A percentile compares a stretch with the other conserved stretches of the same genome.
These are phyloP conservation scores for Stagonosporopsis cucurbitacearum DNA, from an alignment of 2,329 filamentous ascomycete species.

Conservation along the genomic window DNA sequence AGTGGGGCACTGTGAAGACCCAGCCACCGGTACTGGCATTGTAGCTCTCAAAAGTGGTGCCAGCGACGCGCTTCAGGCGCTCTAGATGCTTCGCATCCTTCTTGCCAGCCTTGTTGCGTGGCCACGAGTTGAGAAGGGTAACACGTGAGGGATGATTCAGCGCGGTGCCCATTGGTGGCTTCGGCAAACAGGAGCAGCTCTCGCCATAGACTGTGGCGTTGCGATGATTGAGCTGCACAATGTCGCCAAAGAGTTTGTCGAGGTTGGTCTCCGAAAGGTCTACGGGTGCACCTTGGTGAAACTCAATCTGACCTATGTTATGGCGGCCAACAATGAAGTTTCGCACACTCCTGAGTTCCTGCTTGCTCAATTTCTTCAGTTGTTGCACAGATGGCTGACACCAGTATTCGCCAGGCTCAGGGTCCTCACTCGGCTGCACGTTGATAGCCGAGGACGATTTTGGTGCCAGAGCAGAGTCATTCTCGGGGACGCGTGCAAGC, in stretches of 20 bases:
- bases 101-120: constrained; percentile 72
- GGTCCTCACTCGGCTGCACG: constrained; percentile 50
- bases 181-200: constrained; percentile 58
- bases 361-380: constrained; percentile 78
- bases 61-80: constrained; percentile 76
- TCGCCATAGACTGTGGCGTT: constrained; percentile 85
- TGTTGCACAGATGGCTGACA: constrained; percentile 78
- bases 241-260: constrained; percentile 77
- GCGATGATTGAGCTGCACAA: constrained; percentile 78
- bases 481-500: constrained; percentile 79
- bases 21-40: constrained; percentile 81
- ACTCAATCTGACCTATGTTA: constrained; percentile 80
- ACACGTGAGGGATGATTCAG: constrained; percentile 91
- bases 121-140: constrained; percentile 91
- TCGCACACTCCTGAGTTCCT: constrained; percentile 75
- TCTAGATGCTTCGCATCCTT: constrained; percentile 82
- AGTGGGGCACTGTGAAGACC: constrained; percentile 94
- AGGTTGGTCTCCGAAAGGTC: constrained; percentile 81
- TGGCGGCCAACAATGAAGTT: constrained; percentile 83
- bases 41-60: constrained; percentile 85
- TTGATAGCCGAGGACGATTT: constrained; percentile 41
- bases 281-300: constrained; percentile 65
- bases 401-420: constrained; percentile 80
- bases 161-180: constrained; percentile 84
- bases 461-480: constrained; percentile 62